Conservation (phyloP, 2,329 filamentous ascomycete genomes). For the Sporothrix curviconia region DNA sequence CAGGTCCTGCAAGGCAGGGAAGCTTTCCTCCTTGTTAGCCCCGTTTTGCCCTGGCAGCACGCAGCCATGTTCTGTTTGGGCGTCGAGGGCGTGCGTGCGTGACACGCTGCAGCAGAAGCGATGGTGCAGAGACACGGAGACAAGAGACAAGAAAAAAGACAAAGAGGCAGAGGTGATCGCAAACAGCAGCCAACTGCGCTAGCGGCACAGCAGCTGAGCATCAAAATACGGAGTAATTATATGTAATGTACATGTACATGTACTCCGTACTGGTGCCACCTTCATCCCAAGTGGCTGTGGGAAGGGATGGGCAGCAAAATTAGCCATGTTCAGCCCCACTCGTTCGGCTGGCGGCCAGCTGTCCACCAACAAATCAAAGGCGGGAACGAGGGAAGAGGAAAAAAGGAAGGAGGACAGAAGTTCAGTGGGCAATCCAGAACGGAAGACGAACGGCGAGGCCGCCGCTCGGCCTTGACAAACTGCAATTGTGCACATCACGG, state of each 20-base stretch:
- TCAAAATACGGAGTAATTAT: too few relatives aligned
- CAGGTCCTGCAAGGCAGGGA: slow-evolving; percentile 1
- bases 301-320: neutral
- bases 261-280: neutral
- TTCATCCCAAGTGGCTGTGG: neutral
- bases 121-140: too few relatives aligned
- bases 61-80: neutral
- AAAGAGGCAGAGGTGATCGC: too few relatives aligned
- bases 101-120: too few relatives aligned
- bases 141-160: too few relatives aligned
- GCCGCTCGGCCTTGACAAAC: too few relatives aligned
- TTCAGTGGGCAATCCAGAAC: too few relatives aligned
- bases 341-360: slow-evolving; percentile 4
- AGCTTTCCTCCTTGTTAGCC: neutral
- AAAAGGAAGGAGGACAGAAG: too few relatives aligned
- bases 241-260: neutral
- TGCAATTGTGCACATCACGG: too few relatives aligned
- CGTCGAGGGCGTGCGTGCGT: neutral
- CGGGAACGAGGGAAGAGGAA: neutral
- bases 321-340: neutral
- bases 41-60: neutral
- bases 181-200: neutral
- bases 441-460: too few relatives aligned
- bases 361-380: neutral
- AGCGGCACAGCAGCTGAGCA: neutral